Percentiles rank a stretch among this genome's conserved stretches.
Conservation (phyloP, 768 basidiomycete species). For the Lentinula detonsa region DNA sequence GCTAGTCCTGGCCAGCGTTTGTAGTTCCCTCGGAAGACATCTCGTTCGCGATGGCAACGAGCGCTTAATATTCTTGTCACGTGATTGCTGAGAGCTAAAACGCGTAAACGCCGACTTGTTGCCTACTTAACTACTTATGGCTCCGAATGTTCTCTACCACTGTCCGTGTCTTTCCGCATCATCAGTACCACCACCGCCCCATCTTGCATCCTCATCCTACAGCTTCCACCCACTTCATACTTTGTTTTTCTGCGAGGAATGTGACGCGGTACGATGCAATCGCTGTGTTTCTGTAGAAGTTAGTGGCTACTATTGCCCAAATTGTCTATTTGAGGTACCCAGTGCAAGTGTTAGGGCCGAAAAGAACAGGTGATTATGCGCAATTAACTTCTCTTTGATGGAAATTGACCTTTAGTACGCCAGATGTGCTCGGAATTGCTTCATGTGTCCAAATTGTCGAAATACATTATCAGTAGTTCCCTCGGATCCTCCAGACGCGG, state of each 20-base stretch:
- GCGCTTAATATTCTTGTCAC: neutral
- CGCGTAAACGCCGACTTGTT: no score
- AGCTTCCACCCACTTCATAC: constrained; percentile 79
- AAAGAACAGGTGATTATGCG: constrained; percentile 73
- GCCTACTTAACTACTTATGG: constrained; percentile 18
- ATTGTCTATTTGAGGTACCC: constrained; percentile 97
- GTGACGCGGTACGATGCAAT: constrained; percentile 91
- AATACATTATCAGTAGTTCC: constrained; percentile 90
- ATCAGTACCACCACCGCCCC: constrained; percentile 65
- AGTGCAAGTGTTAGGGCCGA: constrained; percentile 97
- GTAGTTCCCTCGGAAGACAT: no score
- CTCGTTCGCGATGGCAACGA: neutral
- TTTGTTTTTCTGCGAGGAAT: constrained; percentile 98
- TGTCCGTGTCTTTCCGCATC: constrained; percentile 65
- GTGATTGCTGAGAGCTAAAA: neutral
- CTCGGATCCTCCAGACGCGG: constrained; percentile 70
- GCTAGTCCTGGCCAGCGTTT: no score
- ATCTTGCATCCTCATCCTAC: constrained; percentile 69
- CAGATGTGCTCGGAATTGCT: constrained; percentile 98
- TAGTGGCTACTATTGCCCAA: constrained; percentile 96
- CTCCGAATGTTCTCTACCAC: constrained; percentile 53
- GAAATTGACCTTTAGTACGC: neutral
- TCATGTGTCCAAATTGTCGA: constrained; percentile 89
- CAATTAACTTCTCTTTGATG: neutral
- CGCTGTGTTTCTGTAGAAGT: constrained; percentile 91